phyloP scores from a whole-genome alignment of 2,329 filamentous ascomycete genomes.

The Claviceps quebecensis region DNA sequence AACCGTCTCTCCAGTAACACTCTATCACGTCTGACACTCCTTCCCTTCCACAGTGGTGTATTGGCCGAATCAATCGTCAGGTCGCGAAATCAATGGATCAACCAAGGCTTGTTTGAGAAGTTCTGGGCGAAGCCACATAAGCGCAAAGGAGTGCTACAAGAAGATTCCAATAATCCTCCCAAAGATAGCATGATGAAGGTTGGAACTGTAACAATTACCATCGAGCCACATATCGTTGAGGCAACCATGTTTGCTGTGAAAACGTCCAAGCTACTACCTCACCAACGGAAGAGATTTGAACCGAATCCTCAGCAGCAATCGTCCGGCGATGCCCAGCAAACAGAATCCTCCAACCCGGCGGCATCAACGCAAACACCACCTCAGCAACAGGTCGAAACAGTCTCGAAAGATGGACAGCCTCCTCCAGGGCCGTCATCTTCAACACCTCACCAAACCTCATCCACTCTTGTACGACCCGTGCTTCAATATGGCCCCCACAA shows the following conservation, averaged over 20 bases:
- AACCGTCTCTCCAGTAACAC: not conserved
- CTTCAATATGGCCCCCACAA: conserved; percentile 53
- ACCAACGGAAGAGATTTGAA: conserved; percentile 13
- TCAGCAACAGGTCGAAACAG: conserved; percentile 10
- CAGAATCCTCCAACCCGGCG: conserved; percentile 1
- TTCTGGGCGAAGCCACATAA: conserved; percentile 64
- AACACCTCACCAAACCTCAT: not conserved
- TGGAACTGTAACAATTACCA: conserved; percentile 58
- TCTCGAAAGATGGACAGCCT: not conserved
- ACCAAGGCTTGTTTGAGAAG: conserved; percentile 58
- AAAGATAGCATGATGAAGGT: conserved; percentile 61
- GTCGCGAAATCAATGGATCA: conserved; percentile 61
- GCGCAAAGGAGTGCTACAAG: conserved; percentile 49
- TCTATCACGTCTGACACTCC: not conserved
- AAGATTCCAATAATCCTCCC: conserved; percentile 51
- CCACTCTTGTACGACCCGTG: conserved; percentile 33
- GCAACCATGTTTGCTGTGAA: conserved; percentile 61
- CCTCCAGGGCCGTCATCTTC: not conserved
- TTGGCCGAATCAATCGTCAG: conserved; percentile 58
- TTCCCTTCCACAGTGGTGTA: conserved; percentile 43
- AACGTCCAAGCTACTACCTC: conserved; percentile 38
- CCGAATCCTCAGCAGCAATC: conserved; percentile 6
- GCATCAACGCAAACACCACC: conserved; percentile 5
- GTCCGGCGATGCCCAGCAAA: conserved; percentile 9
- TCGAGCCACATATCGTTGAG: conserved; percentile 70